Evolutionary conservation across 768 basidiomycete species (phyloP), one percentile per base, ranked within the genome.

Genomic region (Leccinum aurantiacum): DNA sequence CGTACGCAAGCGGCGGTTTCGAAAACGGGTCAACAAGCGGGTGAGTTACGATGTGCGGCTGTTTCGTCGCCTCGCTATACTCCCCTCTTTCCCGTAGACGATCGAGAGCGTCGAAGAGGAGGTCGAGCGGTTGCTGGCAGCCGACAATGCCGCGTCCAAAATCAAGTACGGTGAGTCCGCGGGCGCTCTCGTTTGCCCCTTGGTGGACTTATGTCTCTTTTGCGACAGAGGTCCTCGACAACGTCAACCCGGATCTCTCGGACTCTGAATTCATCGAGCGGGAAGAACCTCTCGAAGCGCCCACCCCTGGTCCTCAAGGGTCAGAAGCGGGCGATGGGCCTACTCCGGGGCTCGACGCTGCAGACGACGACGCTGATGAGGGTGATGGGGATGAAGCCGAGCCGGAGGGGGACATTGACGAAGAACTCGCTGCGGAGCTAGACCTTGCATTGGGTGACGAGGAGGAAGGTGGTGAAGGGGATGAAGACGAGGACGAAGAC

Each of bases 101-200:
- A 97, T 97, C 64, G 94, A 97, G 76, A 94, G 89, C 38, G 93
- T 95, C 6, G 94, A 97, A 73, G 86, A 93, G 73, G 93, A 94
- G 68, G 94, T 97, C 9, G 95, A 96, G 71, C 80, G 93, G 57
- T 74, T 97, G 19, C 75, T 96, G 19, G 89, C 89, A 59, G 87
- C 89, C 65, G 94, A 96, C 72, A 81, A 87, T 2, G 69, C 85
- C 44, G 91, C 94, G 3, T 71, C 81, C 1, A 84, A 91, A 60
- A 88, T 92, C 57, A 85, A 88, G 77, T 94, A 87, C 63, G 90
- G 93, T 88, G 69, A 44, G 80, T 62, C 35, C 14, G 17, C 17
- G 15, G 11, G 14, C 33, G 8, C 38, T 25, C 38, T 25, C 17
- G 51, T 46, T 27, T 13, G 1, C 14, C n/a, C 33, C 33, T 52